Base-by-base conservation (phyloP, 257 asterid genomes). In the Penstemon davidsonii region DNA sequence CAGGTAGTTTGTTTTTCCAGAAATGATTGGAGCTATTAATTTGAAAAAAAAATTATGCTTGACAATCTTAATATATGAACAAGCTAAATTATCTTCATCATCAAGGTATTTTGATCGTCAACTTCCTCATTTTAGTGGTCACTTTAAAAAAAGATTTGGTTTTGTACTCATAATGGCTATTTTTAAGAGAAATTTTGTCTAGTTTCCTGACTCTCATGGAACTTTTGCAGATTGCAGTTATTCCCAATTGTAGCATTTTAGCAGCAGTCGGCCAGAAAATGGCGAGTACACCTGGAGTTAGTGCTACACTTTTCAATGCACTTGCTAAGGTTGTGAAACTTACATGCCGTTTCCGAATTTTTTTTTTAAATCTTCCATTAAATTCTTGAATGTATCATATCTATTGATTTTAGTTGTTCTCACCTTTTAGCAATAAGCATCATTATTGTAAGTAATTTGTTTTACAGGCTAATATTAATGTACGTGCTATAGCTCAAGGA, bases 211-310 rank as follows among this genome's bases (percentile, higher is more conserved):
- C 39, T 36, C 18, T 61, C 12, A 53, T 70, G 63, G 25, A 68
- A 52, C 41, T 51, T 70, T 80, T 72, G 60, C 97, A 94, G 99
- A 85, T 94, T 84, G 95, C 92, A 1, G 81, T 94, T 44, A 76
- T 94, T 67, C 99, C 89, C 13, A 89, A 87, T 66, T 94, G 99
- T 84, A 91, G 99, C 83, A 94, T 94, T 77, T 85, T 94, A 81
- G 99, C 99, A 57, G 82, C 99, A 3, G 99, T 94, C 70, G 99
- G 99, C 65, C 97, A 94, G 85, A 94, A 82, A 84, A 94, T 94
- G 99, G 99, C 99, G 12, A 94, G 99, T 64, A 94, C 99, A 55
- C 99, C 99, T 53, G 99, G 99, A 76, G 99, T 94, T 77, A 91
- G 97, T 80, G 97, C 99, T 59, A 91, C 96, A 56, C 87, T 94